phyloP scores from a whole-genome alignment of 169 alveolate genomes.

The Ichthyophthirius multifiliis region DNA sequence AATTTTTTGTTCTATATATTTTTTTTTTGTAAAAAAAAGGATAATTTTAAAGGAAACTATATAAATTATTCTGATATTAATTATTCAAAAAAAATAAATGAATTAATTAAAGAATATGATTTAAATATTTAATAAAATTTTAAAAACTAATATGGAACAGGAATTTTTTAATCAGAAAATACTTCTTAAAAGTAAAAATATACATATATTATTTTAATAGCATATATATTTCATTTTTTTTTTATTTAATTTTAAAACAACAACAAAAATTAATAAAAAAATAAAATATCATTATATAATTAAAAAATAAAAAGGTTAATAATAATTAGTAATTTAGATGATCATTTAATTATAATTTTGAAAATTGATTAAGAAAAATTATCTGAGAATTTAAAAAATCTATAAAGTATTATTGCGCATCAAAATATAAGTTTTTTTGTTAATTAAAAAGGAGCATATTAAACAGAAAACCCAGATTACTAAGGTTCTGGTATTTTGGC shows the following conservation, averaged over 20 bases:
- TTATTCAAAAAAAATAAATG: neutral
- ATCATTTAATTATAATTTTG: neutral
- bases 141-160: too few relatives aligned
- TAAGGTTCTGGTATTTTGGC: neutral
- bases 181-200: neutral
- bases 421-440: too few relatives aligned
- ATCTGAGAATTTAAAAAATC: neutral
- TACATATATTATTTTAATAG: neutral
- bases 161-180: too few relatives aligned
- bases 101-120: neutral
- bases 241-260: too few relatives aligned
- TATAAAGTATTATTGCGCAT: too few relatives aligned
- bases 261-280: too few relatives aligned
- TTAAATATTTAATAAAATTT: too few relatives aligned
- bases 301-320: too few relatives aligned
- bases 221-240: neutral
- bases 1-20: too few relatives aligned
- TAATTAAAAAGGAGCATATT: neutral
- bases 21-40: neutral
- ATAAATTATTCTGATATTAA: neutral
- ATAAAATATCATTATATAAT: too few relatives aligned
- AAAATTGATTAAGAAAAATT: neutral
- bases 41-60: neutral
- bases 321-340: neutral
- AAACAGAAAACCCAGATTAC: neutral